Conservation (phyloP, 176 grass and related monocot species). For the Dactylis glomerata region DNA sequence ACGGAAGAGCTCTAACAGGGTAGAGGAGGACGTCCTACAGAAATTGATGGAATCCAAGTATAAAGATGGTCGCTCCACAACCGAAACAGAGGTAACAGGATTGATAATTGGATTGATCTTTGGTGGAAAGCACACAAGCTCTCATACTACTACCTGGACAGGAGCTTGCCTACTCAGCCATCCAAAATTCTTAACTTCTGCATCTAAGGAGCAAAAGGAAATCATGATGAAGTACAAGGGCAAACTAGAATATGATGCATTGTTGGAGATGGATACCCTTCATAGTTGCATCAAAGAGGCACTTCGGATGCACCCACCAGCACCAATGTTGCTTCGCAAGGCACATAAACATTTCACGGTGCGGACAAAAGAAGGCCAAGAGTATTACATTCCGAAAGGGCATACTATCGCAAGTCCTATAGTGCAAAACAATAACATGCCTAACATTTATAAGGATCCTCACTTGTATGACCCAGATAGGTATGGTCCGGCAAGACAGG, state of each 20-base stretch:
- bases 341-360: background rate
- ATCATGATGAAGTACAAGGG: constrained; percentile 5
- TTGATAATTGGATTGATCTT: constrained; percentile 39
- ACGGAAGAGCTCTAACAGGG: constrained; percentile 21
- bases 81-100: constrained; percentile 22
- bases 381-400: background rate
- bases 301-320: background rate
- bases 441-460: background rate
- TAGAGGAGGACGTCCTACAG: constrained; percentile 48
- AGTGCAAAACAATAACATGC: background rate
- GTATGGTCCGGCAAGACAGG: background rate
- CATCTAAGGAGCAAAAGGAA: constrained; percentile 43
- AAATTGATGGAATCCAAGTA: constrained; percentile 51
- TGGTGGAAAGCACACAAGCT: constrained; percentile 42
- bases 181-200: background rate
- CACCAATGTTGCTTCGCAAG: background rate
- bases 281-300: background rate
- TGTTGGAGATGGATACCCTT: background rate
- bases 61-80: constrained; percentile 30
- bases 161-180: constrained; percentile 41
- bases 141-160: constrained; percentile 28
- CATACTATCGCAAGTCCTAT: background rate
- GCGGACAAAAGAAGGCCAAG: background rate
- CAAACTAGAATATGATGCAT: background rate
- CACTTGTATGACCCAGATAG: background rate